These are phyloP conservation scores for Alternaria sp. DNA, from an alignment of 2,329 filamentous ascomycete genomes.

Conservation along the genomic window DNA sequence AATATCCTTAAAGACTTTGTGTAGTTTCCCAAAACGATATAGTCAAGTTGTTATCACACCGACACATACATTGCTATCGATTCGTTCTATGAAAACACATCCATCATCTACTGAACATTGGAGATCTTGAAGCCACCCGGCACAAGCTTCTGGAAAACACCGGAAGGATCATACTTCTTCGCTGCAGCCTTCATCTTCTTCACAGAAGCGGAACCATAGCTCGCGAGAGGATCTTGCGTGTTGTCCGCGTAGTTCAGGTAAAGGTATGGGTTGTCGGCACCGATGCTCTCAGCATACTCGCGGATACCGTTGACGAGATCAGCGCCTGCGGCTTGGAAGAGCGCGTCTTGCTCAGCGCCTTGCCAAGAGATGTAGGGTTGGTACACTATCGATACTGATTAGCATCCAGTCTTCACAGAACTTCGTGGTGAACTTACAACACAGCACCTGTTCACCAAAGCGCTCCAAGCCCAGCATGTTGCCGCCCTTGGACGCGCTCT, in stretches of 20 bases:
- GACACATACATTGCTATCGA: not conserved
- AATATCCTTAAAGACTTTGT: too few relatives aligned
- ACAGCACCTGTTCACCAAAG: constrained; percentile 21
- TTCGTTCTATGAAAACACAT: not conserved
- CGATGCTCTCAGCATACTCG: constrained; percentile 25
- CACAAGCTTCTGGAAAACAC: constrained; percentile 33
- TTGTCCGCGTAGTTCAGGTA: constrained; percentile 45
- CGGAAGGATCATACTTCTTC: constrained; percentile 28
- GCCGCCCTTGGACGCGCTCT: constrained; percentile 47
- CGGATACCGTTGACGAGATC: constrained; percentile 21
- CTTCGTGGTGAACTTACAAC: constrained; percentile 31
- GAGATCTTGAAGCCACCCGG: constrained; percentile 40
- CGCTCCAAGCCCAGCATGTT: constrained; percentile 50
- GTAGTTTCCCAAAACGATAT: not conserved
- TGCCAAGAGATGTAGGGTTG: constrained; percentile 31
- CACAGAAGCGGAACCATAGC: constrained; percentile 29
- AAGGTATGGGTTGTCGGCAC: constrained; percentile 31
- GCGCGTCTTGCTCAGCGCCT: constrained; percentile 23
- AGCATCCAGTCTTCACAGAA: not conserved
- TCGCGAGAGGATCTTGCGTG: constrained; percentile 25
- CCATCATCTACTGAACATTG: constrained; percentile 4
- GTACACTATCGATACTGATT: constrained; percentile 10
- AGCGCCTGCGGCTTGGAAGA: constrained; percentile 26
- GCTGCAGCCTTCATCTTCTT: constrained; percentile 27
- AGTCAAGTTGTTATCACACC: not conserved